Evolutionary conservation across 805 yeast species (phyloP), one percentile per base, ranked within the genome.

Genomic region (Starmera pachycereana): DNA sequence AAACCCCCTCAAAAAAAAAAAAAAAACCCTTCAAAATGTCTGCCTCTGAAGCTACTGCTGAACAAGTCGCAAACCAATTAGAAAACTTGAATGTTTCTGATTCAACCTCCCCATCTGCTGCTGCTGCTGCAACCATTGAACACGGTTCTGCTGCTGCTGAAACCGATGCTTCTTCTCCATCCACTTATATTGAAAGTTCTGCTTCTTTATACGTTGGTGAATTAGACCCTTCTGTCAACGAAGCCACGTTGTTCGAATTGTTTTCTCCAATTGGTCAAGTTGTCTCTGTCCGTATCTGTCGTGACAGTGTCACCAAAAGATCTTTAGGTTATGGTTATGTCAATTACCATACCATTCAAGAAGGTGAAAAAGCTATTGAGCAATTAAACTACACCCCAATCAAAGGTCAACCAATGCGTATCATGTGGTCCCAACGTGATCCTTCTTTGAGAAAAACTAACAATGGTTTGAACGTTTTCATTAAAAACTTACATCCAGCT

Each of bases 401-500:
- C 70, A 89, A 89, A 67, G 97, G 96, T 60, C 86, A 82, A 60
- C 88, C 96, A 58, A 88, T 97, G 72, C 87, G 98, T 69, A 90
- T 92, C 72, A 92, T 92, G 97, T 88, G 97, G 97, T 88, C 97
- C 53, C 97, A 92, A 74, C 87, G 97, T 71, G 97, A 92, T 65
- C 97, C 98, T 50, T 76, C 96, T 47, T 66, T 80, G 58, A 85
- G 98, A 76, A 86, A 81, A 75, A 81, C 81, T 61, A 97, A 97
- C 65, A 82, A 86, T 49, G 97, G 96, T 60, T 22, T 22, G 25
- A 92, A 92, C 77, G 81, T 92, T 52, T 92, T 83, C 78, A 90
- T 92, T 73, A 92, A 92, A 81, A 92, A 92, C 78, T 79, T 92
- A 69, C 96, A 90, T 68, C 94, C 96, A 46, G 95, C 86, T 59